phyloP scores from a whole-genome alignment of 768 basidiomycete genomes.

The Mycena chlorophos region DNA sequence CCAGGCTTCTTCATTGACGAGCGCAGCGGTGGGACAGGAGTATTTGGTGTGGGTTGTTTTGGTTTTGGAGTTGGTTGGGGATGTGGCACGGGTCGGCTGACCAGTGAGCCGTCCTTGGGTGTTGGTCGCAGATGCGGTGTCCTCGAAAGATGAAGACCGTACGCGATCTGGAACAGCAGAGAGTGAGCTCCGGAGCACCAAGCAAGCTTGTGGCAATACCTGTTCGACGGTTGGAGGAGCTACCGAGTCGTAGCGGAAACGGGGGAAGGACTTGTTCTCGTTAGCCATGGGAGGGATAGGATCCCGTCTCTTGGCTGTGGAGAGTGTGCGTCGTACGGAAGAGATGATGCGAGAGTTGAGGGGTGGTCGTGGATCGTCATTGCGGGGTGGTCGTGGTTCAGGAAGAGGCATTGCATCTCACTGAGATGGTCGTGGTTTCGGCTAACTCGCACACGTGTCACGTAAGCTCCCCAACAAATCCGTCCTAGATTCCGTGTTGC shows the following conservation, averaged over 20 bases:
- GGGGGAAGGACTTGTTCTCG: slow-evolving; percentile 3
- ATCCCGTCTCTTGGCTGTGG: slow-evolving; percentile 13
- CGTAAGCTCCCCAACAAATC: too few species aligned
- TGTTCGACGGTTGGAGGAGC: slow-evolving; percentile 20
- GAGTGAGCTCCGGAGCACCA: background rate
- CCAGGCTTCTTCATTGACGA: slow-evolving; percentile 21
- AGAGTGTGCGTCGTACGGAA: slow-evolving; percentile 19
- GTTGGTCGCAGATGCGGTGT: slow-evolving; percentile 13
- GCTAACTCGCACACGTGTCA: too few species aligned
- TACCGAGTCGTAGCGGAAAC: slow-evolving; percentile 7
- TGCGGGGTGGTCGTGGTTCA: background rate
- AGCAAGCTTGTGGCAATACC: slow-evolving; percentile 1
- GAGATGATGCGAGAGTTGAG: slow-evolving; percentile 9
- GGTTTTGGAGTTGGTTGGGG: slow-evolving; percentile 12
- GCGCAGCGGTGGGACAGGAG: slow-evolving; percentile 9
- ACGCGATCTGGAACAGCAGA: slow-evolving; percentile 9
- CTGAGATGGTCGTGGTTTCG: too few species aligned
- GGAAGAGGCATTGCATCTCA: too few species aligned
- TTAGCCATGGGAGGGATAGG: slow-evolving; percentile 11
- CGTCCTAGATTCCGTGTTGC: too few species aligned
- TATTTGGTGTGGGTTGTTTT: slow-evolving; percentile 2
- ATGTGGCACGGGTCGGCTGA: slow-evolving; percentile 13
- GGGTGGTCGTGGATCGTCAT: background rate
- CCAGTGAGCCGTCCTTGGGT: slow-evolving; percentile 3
- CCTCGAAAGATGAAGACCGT: slow-evolving; percentile 19